Percentiles rank a stretch among this genome's conserved stretches.
phyloP scores from a whole-genome alignment of 2,329 filamentous ascomycete species.

The Microsporum audouinii region DNA sequence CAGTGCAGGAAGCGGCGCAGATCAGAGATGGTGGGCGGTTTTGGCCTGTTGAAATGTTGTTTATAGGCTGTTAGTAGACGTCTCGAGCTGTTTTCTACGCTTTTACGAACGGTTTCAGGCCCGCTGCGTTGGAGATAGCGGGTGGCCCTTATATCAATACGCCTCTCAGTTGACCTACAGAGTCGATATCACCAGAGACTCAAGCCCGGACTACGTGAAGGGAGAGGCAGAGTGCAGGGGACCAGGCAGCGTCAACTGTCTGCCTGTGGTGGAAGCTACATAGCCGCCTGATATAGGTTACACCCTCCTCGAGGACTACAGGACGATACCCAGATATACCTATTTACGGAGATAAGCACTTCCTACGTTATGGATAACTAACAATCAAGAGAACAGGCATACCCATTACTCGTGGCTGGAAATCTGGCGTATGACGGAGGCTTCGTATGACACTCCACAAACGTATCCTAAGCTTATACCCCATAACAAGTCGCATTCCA shows the following conservation, averaged over 20 bases:
- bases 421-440: not conserved
- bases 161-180: not conserved
- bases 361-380: not conserved
- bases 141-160: not conserved
- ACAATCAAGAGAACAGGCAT: too few relatives aligned
- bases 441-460: too few relatives aligned
- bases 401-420: not conserved
- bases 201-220: not conserved
- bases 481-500: too few relatives aligned
- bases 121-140: not conserved
- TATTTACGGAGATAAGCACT: not conserved
- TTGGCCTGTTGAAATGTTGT: not conserved
- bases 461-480: too few relatives aligned
- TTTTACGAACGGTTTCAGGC: not conserved
- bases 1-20: constrained; percentile 1
- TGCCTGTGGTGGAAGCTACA: not conserved
- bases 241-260: not conserved
- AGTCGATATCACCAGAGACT: not conserved
- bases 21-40: not conserved
- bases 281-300: not conserved
- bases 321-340: not conserved
- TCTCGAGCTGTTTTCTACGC: not conserved
- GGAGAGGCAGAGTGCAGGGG: not conserved
- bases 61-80: not conserved
- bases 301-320: not conserved